Base-by-base conservation (phyloP, 2,329 filamentous ascomycete species). In the Colletotrichum tropicicola region DNA sequence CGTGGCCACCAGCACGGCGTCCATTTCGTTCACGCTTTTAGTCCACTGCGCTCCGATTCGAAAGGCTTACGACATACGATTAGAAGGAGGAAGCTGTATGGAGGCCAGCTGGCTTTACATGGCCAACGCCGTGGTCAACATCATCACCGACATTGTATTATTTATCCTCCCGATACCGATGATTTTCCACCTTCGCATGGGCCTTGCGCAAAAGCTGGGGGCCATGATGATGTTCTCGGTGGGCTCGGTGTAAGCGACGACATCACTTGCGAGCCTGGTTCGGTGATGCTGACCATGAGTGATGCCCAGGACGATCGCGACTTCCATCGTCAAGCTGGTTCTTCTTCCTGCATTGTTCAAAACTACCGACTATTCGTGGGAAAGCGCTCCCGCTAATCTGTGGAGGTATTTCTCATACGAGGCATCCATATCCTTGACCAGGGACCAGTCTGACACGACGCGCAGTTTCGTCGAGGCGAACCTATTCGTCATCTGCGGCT, bases 71-170 rank as follows among this genome's bases (percentile, higher is more conserved):
- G 72, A 79, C 25, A 44, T 73, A 0, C 68, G 59, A 3, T 68
- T 74, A 6, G 66, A 62, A 41, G 73, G 45, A 65, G 81, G 66
- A 63, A 71, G 48, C n/a, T 86, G 83, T 60, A 74, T 86, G 43
- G 74, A 82, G 48, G 76, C 78, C 21, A 77, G 81, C n/a, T 73
- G 77, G 2, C 78, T 85, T 25, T 85, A 84, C 69, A 79, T 85
- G 30, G 76, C 79, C 35, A 84, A 83, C 12, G 81, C 83, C 0
- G 79, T 77, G 3, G 73, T 81, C 13, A 84, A 84, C 59, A 82
- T 85, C 48, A 49, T 79, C n/a, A 83, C 82, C 12, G 83, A 86
- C 67, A 47, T 86, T 8, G 66, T 84, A 6, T 77, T 84, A 15
- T 82, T 83, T 49, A 67, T 77, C 1, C 68, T 86, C 2, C 84